These are phyloP conservation scores for Waltergamsia citrina DNA, from an alignment of 2,329 filamentous ascomycete species.

Conservation along the genomic window DNA sequence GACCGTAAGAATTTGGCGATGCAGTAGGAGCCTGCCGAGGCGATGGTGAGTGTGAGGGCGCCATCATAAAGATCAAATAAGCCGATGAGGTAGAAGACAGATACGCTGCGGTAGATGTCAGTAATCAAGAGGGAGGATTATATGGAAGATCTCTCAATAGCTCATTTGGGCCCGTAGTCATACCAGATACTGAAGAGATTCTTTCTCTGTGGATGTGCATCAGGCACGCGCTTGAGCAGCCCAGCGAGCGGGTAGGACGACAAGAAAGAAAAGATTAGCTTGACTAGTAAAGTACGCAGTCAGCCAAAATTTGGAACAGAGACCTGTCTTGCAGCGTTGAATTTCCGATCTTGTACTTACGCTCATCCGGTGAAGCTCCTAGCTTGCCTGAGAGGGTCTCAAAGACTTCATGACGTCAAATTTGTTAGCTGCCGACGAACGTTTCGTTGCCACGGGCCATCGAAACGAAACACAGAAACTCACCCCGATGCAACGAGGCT, in stretches of 20 bases:
- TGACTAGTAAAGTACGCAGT: conserved; percentile 53
- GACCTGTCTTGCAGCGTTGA: no score
- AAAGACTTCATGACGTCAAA: conserved; percentile 11
- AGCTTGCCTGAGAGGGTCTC: conserved; percentile 18
- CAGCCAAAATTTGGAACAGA: no score
- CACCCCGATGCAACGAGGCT: conserved; percentile 17
- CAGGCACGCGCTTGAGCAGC: conserved; percentile 81
- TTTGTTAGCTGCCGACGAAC: background rate
- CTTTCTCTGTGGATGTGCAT: conserved; percentile 73
- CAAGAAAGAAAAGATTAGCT: conserved; percentile 84
- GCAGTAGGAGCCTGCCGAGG: conserved; percentile 68
- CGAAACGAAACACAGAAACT: conserved; percentile 1
- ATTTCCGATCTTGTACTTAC: no score
- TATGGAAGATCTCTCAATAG: no score
- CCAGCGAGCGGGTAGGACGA: conserved; percentile 87
- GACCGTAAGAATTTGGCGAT: conserved; percentile 72
- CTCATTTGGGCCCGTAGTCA: no score
- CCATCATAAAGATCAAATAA: conserved; percentile 90
- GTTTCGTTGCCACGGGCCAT: background rate
- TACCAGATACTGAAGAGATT: conserved; percentile 80
- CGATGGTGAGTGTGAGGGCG: conserved; percentile 68
- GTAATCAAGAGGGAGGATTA: background rate
- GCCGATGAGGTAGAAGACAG: conserved; percentile 85
- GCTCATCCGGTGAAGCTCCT: conserved; percentile 27
- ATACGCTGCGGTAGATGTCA: conserved; percentile 41